These are phyloP conservation scores for Onygena corvina DNA, from an alignment of 2,329 filamentous ascomycete species.

Conservation along the genomic window DNA sequence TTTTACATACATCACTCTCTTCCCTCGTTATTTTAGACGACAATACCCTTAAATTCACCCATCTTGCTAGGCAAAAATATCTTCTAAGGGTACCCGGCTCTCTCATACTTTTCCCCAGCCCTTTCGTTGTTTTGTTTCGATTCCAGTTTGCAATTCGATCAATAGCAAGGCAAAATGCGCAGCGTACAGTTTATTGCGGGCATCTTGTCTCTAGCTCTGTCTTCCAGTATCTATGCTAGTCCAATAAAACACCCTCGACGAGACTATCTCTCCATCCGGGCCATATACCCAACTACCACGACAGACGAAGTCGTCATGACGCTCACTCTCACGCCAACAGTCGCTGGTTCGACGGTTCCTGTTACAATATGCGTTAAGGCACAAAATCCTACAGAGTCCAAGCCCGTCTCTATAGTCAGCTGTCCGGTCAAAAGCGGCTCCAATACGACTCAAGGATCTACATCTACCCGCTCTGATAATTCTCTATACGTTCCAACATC, in stretches of 20 bases:
- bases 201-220: neutral
- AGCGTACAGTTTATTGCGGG: neutral
- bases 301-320: slow-evolving; percentile 9
- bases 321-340: slow-evolving; percentile 9
- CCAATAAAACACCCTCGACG: slow-evolving; percentile 8
- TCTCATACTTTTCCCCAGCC: neutral
- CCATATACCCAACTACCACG: neutral
- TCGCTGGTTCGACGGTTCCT: neutral
- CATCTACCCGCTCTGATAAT: too few relatives aligned
- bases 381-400: slow-evolving; percentile 3
- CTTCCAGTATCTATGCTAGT: neutral
- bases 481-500: too few relatives aligned
- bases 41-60: neutral
- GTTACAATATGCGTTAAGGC: slow-evolving; percentile 11
- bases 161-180: slow-evolving; percentile 5
- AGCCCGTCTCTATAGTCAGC: neutral
- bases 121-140: neutral
- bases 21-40: neutral
- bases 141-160: neutral
- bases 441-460: too few relatives aligned
- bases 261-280: neutral
- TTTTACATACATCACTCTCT: neutral
- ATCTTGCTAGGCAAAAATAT: too few relatives aligned
- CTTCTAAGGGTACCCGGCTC: too few relatives aligned
- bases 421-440: too few relatives aligned